These are phyloP conservation scores for Priceomyces fermenticarens DNA, from an alignment of 805 yeast genomes.

Conservation along the genomic window DNA sequence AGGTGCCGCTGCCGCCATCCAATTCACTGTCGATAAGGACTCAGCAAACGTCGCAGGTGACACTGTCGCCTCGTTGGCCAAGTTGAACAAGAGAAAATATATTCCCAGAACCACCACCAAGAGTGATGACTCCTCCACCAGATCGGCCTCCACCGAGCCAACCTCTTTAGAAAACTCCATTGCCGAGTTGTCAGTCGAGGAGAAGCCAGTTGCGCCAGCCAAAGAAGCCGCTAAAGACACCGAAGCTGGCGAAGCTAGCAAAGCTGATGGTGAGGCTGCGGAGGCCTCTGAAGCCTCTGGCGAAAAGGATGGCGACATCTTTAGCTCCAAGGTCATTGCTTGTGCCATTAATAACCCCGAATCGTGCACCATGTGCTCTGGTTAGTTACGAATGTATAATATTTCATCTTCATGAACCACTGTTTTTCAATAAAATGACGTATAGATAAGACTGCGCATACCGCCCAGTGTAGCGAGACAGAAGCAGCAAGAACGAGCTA, in stretches of 20 bases:
- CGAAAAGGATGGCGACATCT: slow-evolving; percentile 69
- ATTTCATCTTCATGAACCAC: neutral
- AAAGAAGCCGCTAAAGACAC: slow-evolving; percentile 10
- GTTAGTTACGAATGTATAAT: slow-evolving; percentile 41
- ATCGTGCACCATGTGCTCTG: slow-evolving; percentile 98
- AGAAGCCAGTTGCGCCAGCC: slow-evolving; percentile 6
- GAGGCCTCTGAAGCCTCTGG: slow-evolving; percentile 16
- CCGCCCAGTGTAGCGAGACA: too few species aligned
- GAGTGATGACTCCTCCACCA: slow-evolving; percentile 14
- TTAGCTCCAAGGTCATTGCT: slow-evolving; percentile 88
- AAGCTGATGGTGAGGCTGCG: slow-evolving; percentile 9
- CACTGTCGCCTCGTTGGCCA: slow-evolving; percentile 36
- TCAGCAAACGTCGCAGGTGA: slow-evolving; percentile 38
- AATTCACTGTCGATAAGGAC: slow-evolving; percentile 59
- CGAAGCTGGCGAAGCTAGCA: slow-evolving; percentile 7
- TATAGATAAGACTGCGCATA: too few species aligned
- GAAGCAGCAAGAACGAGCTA: too few species aligned
- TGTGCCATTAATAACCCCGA: slow-evolving; percentile 97
- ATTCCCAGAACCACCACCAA: slow-evolving; percentile 17
- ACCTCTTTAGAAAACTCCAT: slow-evolving; percentile 45
- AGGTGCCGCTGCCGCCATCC: slow-evolving; percentile 96
- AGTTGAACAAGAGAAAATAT: slow-evolving; percentile 39
- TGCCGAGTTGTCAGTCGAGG: slow-evolving; percentile 40
- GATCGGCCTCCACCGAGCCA: slow-evolving; percentile 37
- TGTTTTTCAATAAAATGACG: neutral